phyloP scores from a whole-genome alignment of 306 rosid genomes.

The Pyrus pyrifolia region DNA sequence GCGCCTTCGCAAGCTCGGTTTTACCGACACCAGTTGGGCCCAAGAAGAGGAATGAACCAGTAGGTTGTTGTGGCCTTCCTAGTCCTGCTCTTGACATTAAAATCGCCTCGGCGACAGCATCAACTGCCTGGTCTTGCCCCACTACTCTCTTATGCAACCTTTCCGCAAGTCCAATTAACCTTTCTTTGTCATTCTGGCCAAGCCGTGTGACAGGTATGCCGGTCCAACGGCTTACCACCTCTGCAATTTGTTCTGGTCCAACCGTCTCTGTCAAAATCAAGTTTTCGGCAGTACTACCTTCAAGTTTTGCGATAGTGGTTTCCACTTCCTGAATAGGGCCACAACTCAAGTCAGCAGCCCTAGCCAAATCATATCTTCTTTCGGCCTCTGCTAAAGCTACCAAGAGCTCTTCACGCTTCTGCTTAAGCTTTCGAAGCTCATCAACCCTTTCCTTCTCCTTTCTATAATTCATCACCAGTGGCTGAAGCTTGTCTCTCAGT shows the following conservation, averaged over 20 bases:
- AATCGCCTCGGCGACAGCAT: conserved; percentile 81
- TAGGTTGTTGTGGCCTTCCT: conserved; percentile 82
- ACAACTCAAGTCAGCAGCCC: conserved; percentile 81
- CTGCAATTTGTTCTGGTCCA: conserved; percentile 85
- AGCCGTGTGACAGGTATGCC: conserved; percentile 95
- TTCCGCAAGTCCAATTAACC: conserved; percentile 73
- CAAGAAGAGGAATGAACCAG: conserved; percentile 81
- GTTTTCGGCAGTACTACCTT: conserved; percentile 56
- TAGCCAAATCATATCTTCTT: conserved; percentile 78
- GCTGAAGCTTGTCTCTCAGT: conserved; percentile 87
- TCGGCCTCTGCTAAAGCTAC: conserved; percentile 86
- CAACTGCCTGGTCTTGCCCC: conserved; percentile 85
- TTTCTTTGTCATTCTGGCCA: conserved; percentile 77
- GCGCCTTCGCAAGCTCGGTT: conserved; percentile 98
- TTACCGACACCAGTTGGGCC: conserved; percentile 98
- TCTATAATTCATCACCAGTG: conserved; percentile 70
- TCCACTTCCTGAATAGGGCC: conserved; percentile 92
- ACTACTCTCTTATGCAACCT: conserved; percentile 84
- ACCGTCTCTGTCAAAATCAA: conserved; percentile 80
- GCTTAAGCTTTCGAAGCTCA: conserved; percentile 68
- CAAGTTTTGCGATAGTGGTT: conserved; percentile 60
- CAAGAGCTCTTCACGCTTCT: conserved; percentile 71
- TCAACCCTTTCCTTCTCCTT: conserved; percentile 82
- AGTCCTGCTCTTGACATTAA: conserved; percentile 86
- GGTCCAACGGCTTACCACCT: conserved; percentile 94